phyloP scores from a whole-genome alignment of 305 asterid genomes.

The Caryopteris hybrid region DNA sequence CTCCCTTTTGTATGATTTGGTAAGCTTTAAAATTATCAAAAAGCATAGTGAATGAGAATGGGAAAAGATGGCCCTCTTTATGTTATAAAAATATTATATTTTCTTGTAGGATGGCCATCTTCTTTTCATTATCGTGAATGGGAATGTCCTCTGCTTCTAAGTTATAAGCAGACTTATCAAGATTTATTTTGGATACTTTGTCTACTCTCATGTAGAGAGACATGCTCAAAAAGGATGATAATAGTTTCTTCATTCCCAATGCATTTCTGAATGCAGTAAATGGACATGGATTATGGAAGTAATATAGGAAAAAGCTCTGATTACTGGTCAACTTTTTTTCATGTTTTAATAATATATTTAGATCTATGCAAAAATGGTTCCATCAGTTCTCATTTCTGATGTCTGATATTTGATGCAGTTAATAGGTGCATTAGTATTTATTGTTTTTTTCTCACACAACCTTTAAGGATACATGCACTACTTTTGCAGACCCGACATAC shows the following conservation, averaged over 20 bases:
- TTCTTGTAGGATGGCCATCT: not conserved
- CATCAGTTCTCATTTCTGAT: not conserved
- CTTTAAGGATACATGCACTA: not conserved
- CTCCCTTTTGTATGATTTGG: not conserved
- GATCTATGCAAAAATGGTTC: not conserved
- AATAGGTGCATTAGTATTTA: not conserved
- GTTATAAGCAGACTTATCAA: not conserved
- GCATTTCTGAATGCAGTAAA: not conserved
- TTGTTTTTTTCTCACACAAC: not conserved
- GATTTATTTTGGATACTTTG: not conserved
- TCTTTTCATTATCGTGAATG: not conserved
- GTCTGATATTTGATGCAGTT: conserved; percentile 4
- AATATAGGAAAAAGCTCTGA: not conserved
- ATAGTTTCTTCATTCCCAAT: not conserved
- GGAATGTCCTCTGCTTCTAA: no score
- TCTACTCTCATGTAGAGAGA: not conserved
- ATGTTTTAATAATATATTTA: not conserved
- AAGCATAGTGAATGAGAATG: conserved; percentile 6
- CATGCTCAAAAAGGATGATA: not conserved
- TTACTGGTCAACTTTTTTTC: not conserved
- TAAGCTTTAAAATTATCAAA: not conserved
- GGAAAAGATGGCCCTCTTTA: not conserved
- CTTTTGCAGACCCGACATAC: conserved; percentile 83
- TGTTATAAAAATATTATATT: not conserved
- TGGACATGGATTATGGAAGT: not conserved